Base-by-base conservation (phyloP, 805 yeast species). In the Kodamaea fukazawae region DNA sequence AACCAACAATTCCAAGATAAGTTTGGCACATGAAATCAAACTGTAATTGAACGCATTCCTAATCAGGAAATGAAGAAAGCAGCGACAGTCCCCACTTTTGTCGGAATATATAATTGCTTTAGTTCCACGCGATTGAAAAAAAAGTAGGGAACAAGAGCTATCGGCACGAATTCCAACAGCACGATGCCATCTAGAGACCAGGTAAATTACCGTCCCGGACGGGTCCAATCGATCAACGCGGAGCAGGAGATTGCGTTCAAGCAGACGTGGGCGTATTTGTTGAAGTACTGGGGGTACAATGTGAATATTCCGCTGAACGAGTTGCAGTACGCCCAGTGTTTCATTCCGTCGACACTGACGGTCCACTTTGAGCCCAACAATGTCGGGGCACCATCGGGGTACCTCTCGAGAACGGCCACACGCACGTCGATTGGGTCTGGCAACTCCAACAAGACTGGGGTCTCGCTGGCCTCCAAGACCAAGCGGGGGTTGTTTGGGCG, bases 241-340 rank as follows among this genome's bases (percentile, higher is more conserved):
- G 83, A 81, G 16, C 80, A 84, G 57, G 90, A 84, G 53, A 51
- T 72, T 36, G 70, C 72, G 13, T 61, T 84, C 54, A 86, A 86
- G 58, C 86, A 83, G 52, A 71, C 75, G 4, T 86, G 90, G 89
- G 79, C 83, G 36, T 72, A 79, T 50, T 51, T 79, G 34, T 64
- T 85, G 47, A 78, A 76, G 48, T 75, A 67, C 43, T 71, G 81
- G 71, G 88, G 86, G 4, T 67, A 73, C 51, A 56, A 49, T 0
- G 44, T 75, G 13, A 50, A 50, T 29, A 50, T 69, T 27, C 46
- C 57, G 5, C 38, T 36, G 11, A 57, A 52, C 7, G 72, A 67
- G 36, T 36, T 67, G 23, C 43, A 46, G 17, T 58, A 47, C 41
- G 50, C 51, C 26, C 62, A 58, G 34, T 56, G 67, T 31, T 66